These are phyloP conservation scores for Sordariomycetes sp. DNA, from an alignment of 2,329 filamentous ascomycete genomes.

Conservation along the genomic window DNA sequence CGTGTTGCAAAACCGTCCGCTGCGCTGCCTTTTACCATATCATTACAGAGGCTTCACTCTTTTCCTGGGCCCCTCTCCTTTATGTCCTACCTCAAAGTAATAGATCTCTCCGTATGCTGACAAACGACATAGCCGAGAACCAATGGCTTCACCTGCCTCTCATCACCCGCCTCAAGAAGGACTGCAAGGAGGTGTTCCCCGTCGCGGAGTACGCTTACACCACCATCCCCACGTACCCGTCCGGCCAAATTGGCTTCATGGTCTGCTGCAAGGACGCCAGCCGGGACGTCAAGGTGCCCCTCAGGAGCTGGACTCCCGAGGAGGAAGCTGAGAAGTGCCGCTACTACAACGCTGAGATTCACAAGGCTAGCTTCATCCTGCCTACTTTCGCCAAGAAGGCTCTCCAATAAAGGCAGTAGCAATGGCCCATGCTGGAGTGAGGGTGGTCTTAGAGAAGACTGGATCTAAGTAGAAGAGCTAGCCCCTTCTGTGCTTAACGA, in stretches of 20 bases:
- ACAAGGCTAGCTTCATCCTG: slow-evolving; percentile 87
- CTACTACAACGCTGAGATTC: slow-evolving; percentile 97
- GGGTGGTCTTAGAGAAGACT: too few relatives aligned
- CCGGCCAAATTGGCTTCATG: slow-evolving; percentile 99
- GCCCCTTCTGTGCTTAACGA: too few relatives aligned
- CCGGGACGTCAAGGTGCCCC: slow-evolving; percentile 74
- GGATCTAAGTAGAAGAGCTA: too few relatives aligned
- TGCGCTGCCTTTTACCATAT: too few relatives aligned
- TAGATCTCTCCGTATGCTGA: background rate
- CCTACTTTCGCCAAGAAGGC: slow-evolving; percentile 87
- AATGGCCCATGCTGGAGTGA: too few relatives aligned
- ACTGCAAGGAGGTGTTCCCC: slow-evolving; percentile 95
- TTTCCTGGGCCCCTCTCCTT: background rate
- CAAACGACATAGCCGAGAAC: slow-evolving; percentile 69
- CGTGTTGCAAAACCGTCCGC: slow-evolving; percentile 14
- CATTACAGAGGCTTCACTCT: too few relatives aligned
- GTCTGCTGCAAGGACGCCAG: slow-evolving; percentile 92
- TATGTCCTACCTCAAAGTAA: too few relatives aligned
- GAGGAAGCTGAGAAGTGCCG: slow-evolving; percentile 89
- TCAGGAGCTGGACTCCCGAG: slow-evolving; percentile 72
- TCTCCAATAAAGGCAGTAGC: too few relatives aligned
- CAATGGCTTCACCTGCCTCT: slow-evolving; percentile 96
- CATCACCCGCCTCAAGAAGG: slow-evolving; percentile 91
- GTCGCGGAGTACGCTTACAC: slow-evolving; percentile 98
- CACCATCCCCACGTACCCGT: slow-evolving; percentile 98